Evolutionary conservation across 2,329 filamentous ascomycete species (phyloP), one percentile per base, ranked within the genome.

Genomic region (Rutstroemia sp.): DNA sequence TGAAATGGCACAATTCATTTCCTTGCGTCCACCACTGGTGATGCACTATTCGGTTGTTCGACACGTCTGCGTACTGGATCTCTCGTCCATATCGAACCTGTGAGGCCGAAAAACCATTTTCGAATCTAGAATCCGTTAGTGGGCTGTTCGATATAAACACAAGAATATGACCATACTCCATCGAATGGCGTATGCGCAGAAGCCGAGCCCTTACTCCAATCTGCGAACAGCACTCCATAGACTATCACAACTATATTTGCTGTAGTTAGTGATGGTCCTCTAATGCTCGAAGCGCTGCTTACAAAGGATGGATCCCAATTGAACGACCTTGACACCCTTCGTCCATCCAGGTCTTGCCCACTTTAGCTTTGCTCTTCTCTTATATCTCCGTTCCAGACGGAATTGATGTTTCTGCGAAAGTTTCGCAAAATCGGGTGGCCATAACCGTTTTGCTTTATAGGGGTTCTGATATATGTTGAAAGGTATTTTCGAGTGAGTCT

Each of bases 301-400:
- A 71, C 69, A 67, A 52, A 64, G 25, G 49, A 71, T 62, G 30
- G 63, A 60, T n/a, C 62, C 56, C 51, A 70, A 60, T 71, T 90
- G 87, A 50, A 78, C 78, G 60, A 90, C 73, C 71, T 82, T 83
- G 56, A 86, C 75, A 59, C 73, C 77, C 70, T 85, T 88, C 44
- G 80, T 78, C 83, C 85, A 89, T 49, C 72, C 70, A 8, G 86
- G 86, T 21, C 83, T 74, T 42, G 79, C 77, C 67, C 79, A 80
- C 64, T 82, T 81, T 63, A 88, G 71, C 57, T 78, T 77, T 25
- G 87, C 72, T 54, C 88, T 79, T 52, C 88, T 79, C 72, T 90
- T 87, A 73, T 87, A 92, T 68, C 87, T 85, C 70, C 87, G 84
- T 75, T 92, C 88, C 64, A 90, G 85, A 45, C 83, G 79, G 69